Conservation (phyloP, 2,329 filamentous ascomycete genomes). For the Cladosporium sp. region DNA sequence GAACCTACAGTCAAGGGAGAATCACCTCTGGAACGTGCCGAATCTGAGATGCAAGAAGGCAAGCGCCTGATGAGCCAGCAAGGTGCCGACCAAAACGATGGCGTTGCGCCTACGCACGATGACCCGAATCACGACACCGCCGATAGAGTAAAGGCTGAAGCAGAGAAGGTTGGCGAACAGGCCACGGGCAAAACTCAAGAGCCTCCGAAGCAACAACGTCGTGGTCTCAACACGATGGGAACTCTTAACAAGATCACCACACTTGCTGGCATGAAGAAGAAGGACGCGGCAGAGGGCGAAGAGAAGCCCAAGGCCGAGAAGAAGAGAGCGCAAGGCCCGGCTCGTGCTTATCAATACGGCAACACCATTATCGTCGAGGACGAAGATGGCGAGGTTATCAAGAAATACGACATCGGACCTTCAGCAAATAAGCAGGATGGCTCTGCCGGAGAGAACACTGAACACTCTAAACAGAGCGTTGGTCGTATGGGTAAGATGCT, state of each 20-base stretch:
- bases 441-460: background rate
- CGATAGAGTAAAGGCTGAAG: slow-evolving; percentile 34
- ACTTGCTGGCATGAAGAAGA: slow-evolving; percentile 20
- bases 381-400: slow-evolving; percentile 81
- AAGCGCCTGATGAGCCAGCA: slow-evolving; percentile 56
- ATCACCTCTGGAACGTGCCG: slow-evolving; percentile 59
- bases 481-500: slow-evolving; percentile 58
- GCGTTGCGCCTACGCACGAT: slow-evolving; percentile 51
- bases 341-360: slow-evolving; percentile 82
- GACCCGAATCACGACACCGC: slow-evolving; percentile 45
- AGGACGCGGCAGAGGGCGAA: slow-evolving; percentile 25
- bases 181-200: slow-evolving; percentile 58
- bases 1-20: slow-evolving; percentile 48
- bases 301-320: slow-evolving; percentile 39
- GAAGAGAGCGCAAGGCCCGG: slow-evolving; percentile 65
- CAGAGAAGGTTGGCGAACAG: slow-evolving; percentile 61
- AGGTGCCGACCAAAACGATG: slow-evolving; percentile 39
- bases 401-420: slow-evolving; percentile 69
- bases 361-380: slow-evolving; percentile 90
- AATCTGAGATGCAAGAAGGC: slow-evolving; percentile 59
- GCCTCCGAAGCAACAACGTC: slow-evolving; percentile 41
- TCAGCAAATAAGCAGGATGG: slow-evolving; percentile 23
- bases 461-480: slow-evolving; percentile 43
- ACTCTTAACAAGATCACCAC: slow-evolving; percentile 39
- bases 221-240: slow-evolving; percentile 45